Evolutionary conservation across 192 early-diverging fungal genomes (phyloP), one percentile per base, ranked within the genome.

Genomic region (Podila verticillata): DNA sequence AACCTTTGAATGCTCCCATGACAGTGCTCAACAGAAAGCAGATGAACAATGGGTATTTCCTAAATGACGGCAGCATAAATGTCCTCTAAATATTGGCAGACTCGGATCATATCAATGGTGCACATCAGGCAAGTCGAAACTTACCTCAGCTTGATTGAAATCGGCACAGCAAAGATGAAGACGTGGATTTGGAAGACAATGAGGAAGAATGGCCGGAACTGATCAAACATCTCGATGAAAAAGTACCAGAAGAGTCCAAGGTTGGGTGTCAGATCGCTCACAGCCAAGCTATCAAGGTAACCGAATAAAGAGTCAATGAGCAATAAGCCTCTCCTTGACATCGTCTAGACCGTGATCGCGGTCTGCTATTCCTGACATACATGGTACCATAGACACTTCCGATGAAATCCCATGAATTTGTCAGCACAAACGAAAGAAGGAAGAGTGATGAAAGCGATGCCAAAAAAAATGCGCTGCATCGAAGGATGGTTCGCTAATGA

Each of bases 191-290:
- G 97, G 81, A 99, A 98, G 3, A 97, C 96, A 22, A 91, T 80
- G 73, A 96, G 68, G 82, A 98, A 99, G 77, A 99, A 98, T 7
- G 88, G 71, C 32, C 98, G 89, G 89, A 98, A 99, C 66, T 97
- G 95, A 78, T 99, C 97, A 88, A 99, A 99, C 82, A 99, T 97
- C 81, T 99, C 98, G 61, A 96, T 98, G 84, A 98, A 97, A 84
- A 99, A 97, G 85, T 99, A 99, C 98, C 98, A 99, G 74, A 90
- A 98, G 63, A 98, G 77, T 7, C 98, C 98, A 29, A 98, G 87
- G 83, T 97, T 99, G 2, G 97, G 98, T n/a, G 93, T 93, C 72
- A 99, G 81, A 65, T 99, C 98, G 48, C 90, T 84, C 19, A 96
- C 93, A 4, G 87, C 75, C 39, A 96, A 72, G 12, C 90, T 93